Conservation (phyloP, 2,329 filamentous ascomycete species). For the Ophiostoma piceae region DNA sequence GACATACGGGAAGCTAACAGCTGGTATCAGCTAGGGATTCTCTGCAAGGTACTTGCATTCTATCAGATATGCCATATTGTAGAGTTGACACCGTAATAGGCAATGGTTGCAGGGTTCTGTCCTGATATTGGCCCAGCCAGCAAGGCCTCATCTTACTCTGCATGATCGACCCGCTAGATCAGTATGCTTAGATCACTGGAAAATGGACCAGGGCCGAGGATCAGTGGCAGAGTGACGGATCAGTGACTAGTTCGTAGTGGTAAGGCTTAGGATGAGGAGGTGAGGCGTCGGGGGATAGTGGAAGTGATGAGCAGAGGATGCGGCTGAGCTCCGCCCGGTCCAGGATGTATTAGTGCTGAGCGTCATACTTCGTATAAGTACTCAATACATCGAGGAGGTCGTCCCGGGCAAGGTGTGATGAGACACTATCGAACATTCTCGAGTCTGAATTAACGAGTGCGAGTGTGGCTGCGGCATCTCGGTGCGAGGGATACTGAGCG, state of each 20-base stretch:
- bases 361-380: no score
- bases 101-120: neutral
- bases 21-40: neutral
- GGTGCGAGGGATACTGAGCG: neutral
- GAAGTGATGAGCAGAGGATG: neutral
- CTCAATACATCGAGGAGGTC: no score
- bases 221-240: neutral
- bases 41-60: no score
- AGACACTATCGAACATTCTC: no score
- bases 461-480: neutral
- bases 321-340: neutral
- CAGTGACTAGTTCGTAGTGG: neutral
- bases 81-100: no score
- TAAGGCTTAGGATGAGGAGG: neutral
- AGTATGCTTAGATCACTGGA: neutral
- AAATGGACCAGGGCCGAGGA: neutral
- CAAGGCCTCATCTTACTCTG: neutral
- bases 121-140: neutral
- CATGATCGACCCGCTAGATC: conserved; percentile 5
- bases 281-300: no score
- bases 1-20: neutral
- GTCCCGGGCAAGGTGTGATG: no score
- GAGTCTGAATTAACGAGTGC: neutral
- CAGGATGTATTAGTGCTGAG: neutral
- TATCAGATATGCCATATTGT: no score